These are phyloP conservation scores for Lactarius pseudohatsudake DNA, from an alignment of 768 basidiomycete genomes.

Conservation along the genomic window DNA sequence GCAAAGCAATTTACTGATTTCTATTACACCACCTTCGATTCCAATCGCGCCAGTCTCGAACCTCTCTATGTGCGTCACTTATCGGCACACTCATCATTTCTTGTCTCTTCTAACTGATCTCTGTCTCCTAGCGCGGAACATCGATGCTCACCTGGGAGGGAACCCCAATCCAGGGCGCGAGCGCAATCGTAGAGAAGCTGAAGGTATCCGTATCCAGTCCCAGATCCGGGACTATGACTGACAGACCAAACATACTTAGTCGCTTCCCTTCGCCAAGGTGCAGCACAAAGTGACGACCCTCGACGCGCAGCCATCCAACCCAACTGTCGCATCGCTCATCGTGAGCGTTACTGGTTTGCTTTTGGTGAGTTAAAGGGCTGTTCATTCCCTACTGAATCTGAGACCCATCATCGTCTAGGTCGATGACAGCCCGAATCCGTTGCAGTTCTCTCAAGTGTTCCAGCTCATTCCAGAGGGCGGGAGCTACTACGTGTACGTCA, in stretches of 20 bases:
- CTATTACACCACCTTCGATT: constrained; percentile 83
- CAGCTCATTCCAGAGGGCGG: constrained; percentile 76
- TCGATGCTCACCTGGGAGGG: constrained; percentile 92
- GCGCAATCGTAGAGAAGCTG: constrained; percentile 69
- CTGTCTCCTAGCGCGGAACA: constrained; percentile 54
- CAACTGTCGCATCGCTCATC: constrained; percentile 54
- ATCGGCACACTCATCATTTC: constrained; percentile 31
- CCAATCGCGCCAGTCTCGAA: constrained; percentile 52
- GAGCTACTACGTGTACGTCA: constrained; percentile 83
- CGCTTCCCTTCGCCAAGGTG: constrained; percentile 79
- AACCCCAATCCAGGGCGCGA: constrained; percentile 51
- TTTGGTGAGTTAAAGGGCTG: constrained; percentile 47
- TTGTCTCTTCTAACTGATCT: constrained; percentile 9
- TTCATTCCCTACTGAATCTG: background rate
- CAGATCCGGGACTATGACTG: background rate
- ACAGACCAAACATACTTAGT: constrained; percentile 35
- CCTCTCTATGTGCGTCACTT: constrained; percentile 72
- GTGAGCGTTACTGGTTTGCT: constrained; percentile 91
- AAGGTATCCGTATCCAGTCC: constrained; percentile 44
- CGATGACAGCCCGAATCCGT: constrained; percentile 74
- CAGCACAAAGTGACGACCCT: constrained; percentile 77
- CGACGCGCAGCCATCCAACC: constrained; percentile 85
- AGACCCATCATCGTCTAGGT: constrained; percentile 49
- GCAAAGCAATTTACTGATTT: constrained; percentile 78
- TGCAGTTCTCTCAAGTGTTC: constrained; percentile 92